Base-by-base conservation (phyloP, 371 early-diverging fungal genomes). In the Mucor piriformis region DNA sequence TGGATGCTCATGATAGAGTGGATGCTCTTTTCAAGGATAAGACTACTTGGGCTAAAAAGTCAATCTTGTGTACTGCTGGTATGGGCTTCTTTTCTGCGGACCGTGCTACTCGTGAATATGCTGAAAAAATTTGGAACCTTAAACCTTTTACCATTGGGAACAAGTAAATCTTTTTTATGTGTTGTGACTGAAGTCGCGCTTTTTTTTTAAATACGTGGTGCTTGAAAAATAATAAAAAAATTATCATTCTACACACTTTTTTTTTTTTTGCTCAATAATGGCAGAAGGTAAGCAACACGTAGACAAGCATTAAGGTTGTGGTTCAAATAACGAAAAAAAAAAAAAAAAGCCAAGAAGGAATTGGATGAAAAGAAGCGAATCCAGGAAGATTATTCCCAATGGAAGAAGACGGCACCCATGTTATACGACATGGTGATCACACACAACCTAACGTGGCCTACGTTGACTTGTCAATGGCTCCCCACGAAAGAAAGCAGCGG, bases 341-440 rank as follows among this genome's bases (percentile, higher is more conserved):
- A 6, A 7, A 23, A 43, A 54, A 38, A 18, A 57, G 57, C 18
- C 10, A 48, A 20, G 21, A 51, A 50, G 18, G 44, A 27, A 15
- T 29, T 50, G 15, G 40, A 64, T 0, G 48, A 56, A 49, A 92
- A 96, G 71, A 93, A 93, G 71, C 77, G 86, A 37, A 91, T 95
- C 54, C 90, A 92, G 62, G 96, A 95, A 74, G 96, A 97, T 65
- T 97, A 96, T 78, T 89, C 92, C 67, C 83, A 94, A 59, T 99
- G 99, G 99, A 97, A 97, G 72, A 99, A 99, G 84, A 99, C 99
- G 79, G 90, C 95, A 11, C 99, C 98, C 24, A 95, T 96, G 59
- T 83, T 99, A 21, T 99, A 99, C 73, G 99, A 99, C 76, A 83
- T 97, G 63, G 88, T 99, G 18, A 88, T 98, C 27, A 96, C 98